Base-by-base conservation (phyloP, 441 rosid species). In the Jatropha podagrica region DNA sequence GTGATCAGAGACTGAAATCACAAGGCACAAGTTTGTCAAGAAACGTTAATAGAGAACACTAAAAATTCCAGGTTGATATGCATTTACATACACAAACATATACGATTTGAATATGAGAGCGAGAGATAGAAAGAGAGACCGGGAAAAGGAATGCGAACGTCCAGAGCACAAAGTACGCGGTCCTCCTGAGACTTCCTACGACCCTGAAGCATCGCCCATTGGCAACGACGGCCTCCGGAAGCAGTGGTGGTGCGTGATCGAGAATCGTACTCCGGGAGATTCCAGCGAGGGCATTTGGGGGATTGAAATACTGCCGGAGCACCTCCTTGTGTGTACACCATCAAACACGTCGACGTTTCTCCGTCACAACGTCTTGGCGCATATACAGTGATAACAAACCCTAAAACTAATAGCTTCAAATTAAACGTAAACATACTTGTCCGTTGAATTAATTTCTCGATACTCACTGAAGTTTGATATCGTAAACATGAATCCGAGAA, bases 261-360 rank as follows among this genome's bases (percentile, higher is more conserved):
- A 26, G 89, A 84, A 49, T 74, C 82, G 77, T 78, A 78, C 59
- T 81, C 69, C 3, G 82, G 87, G 68, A 91, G 92, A 78, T 80
- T 91, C 99, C 99, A 93, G 42, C 87, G 91, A 82, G 99, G 99
- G 81, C 98, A 95, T 85, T 91, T 90, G 3, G 92, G 92, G 38
- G 98, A 93, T 62, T 81, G 93, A 68, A 95, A 90, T 18, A 93
- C 99, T 0, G 97, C 98, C 37, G 95, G 96, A 66, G 99, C 98
- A 70, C 99, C 99, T 58, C 99, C 99, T 83, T 89, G 82, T 76
- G 85, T 88, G 83, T 95, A 95, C 55, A 93, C 91, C 42, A 81
- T 85, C 86, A 95, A 79, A 81, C 99, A 95, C 40, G 91, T 95
- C 4, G 92, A 90, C 26, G 98, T 89, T 80, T 93, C 98, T 49